A percentile compares a stretch with the other conserved stretches of the same genome.
Conservation (phyloP, 352 stramenopile genomes). For the Globisporangium echinulatum region DNA sequence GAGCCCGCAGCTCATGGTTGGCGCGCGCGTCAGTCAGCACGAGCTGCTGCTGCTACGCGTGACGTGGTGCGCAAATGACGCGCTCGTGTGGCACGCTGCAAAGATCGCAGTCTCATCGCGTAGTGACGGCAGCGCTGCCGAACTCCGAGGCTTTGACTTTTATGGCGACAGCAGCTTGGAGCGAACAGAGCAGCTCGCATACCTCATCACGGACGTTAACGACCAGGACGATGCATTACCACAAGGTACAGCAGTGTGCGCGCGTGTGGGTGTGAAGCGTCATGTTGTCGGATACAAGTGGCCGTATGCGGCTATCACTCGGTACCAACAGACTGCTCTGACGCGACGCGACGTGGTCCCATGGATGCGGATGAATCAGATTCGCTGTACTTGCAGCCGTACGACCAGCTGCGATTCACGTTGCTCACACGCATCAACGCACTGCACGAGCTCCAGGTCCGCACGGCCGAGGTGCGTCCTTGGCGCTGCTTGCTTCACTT, state of each 20-base stretch:
- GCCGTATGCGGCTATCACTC: too few relatives aligned
- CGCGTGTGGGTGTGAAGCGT: neutral
- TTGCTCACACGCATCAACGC: neutral
- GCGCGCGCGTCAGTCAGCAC: slow-evolving; percentile 22
- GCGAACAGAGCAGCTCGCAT: slow-evolving; percentile 15
- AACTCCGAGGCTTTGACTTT: slow-evolving; percentile 11
- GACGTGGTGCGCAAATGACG: slow-evolving; percentile 4
- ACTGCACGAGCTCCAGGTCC: neutral
- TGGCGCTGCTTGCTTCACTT: neutral
- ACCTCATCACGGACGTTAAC: slow-evolving; percentile 3
- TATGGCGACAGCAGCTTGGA: slow-evolving; percentile 10
- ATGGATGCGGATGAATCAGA: slow-evolving; percentile 9
- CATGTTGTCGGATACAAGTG: neutral
- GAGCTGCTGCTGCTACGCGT: slow-evolving; percentile 23
- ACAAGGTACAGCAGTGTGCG: neutral
- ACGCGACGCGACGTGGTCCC: neutral
- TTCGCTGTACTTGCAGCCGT: slow-evolving; percentile 36
- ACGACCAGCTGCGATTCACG: slow-evolving; percentile 29
- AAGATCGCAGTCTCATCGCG: neutral
- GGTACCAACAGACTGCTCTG: too few relatives aligned
- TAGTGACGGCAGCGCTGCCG: neutral
- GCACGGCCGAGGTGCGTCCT: neutral
- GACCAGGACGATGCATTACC: slow-evolving; percentile 1
- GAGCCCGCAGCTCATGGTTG: slow-evolving; percentile 19
- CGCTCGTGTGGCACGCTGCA: slow-evolving; percentile 18